Conservation (phyloP, 768 basidiomycete genomes). For the Pisolithus orientalis region DNA sequence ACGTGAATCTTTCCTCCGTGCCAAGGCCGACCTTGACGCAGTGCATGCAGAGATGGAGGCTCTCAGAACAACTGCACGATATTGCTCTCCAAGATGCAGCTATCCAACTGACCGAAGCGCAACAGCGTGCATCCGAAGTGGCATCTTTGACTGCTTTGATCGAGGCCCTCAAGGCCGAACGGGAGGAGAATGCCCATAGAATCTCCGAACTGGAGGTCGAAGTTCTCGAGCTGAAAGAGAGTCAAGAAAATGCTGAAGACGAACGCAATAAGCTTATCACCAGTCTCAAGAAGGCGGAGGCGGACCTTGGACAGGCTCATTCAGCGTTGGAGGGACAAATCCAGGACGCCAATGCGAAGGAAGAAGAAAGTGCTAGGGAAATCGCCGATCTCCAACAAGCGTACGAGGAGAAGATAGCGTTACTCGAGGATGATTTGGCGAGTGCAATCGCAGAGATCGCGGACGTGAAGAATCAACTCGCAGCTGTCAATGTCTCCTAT, state of each 20-base stretch:
- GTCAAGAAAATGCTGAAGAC: slow-evolving; percentile 59
- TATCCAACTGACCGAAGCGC: slow-evolving; percentile 40
- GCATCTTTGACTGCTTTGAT: slow-evolving; percentile 46
- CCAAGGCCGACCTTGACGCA: slow-evolving; percentile 54
- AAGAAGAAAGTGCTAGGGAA: slow-evolving; percentile 36
- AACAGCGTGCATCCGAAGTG: slow-evolving; percentile 38
- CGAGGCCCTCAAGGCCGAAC: slow-evolving; percentile 49
- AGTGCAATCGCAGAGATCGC: slow-evolving; percentile 39
- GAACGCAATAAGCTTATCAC: slow-evolving; percentile 39
- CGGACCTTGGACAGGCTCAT: slow-evolving; percentile 43
- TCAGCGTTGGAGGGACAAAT: slow-evolving; percentile 42
- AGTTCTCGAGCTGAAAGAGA: slow-evolving; percentile 69
- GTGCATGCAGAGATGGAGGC: slow-evolving; percentile 46
- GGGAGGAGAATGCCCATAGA: slow-evolving; percentile 63
- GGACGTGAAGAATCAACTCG: slow-evolving; percentile 42
- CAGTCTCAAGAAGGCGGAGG: slow-evolving; percentile 47
- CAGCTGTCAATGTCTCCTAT: slow-evolving; percentile 37
- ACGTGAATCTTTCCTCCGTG: slow-evolving; percentile 57
- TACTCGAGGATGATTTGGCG: slow-evolving; percentile 38
- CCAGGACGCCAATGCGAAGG: slow-evolving; percentile 42
- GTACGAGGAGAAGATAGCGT: slow-evolving; percentile 43
- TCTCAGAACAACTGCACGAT: slow-evolving; percentile 45
- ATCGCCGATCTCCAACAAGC: slow-evolving; percentile 35
- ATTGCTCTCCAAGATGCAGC: slow-evolving; percentile 43
- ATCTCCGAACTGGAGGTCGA: slow-evolving; percentile 80